Base-by-base conservation (phyloP, 108 stramenopile genomes). In the Fragilaria crotonensis region DNA sequence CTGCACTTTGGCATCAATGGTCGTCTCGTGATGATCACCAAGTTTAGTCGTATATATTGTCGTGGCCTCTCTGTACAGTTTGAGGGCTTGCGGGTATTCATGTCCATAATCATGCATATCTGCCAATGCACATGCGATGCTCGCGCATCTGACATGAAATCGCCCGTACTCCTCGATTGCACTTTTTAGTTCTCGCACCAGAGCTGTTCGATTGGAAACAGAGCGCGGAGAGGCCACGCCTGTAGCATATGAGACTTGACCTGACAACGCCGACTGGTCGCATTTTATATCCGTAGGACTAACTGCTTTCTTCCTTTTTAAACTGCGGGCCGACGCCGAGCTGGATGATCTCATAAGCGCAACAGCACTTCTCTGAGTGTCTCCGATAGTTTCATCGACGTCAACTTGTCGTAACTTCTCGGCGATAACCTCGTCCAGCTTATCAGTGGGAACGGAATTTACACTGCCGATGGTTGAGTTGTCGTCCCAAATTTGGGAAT, bases 11-110 rank as follows among this genome's bases (percentile, higher is more conserved):
- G 72, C 67, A 41, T 70, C 69, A 11, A 79, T 3, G 1, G 78
- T 74, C 5, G 26, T 65, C 17, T 32, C 20, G 59, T 77, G 45
- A 52, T 83, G 61, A 57, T 83, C 82, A n/a, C 82, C 82, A 2
- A 79, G 73, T 32, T 77, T 79, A 18, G 60, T 45, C 59, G 68
- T 75, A 55, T 67, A 79, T n/a, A 83, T 76, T 7, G 75, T 60
- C 5, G 79, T 54, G 31, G 73, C 75, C 60, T 83, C 78, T 52
- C 60, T 50, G 60, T 77, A 70, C 2, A 79, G 60, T 21, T 70
- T 67, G 25, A 79, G 51, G 1, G 82, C 66, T 55, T 77, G 75
- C 31, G 67, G 58, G 63, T 67, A 64, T 41, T 71, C 76, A 11
- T 47, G 30, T 32, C 32, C 14, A 30, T 81, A 73, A 41, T 60